Evolutionary conservation across 768 basidiomycete genomes (phyloP).

Genomic region (Crucibulum laeve): DNA sequence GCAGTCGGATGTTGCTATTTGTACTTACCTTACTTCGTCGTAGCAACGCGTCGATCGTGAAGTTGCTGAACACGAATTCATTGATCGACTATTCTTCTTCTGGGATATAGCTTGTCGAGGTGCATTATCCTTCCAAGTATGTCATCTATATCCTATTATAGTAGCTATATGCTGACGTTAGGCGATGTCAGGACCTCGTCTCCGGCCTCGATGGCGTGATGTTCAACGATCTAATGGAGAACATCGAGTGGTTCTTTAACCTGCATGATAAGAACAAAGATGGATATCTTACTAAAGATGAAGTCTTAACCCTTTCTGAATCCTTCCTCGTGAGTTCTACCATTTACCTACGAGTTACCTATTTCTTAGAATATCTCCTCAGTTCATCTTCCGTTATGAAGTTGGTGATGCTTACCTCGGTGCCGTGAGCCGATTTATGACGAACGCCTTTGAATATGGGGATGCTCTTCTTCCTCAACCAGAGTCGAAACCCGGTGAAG

Average conservation of each 20-base stretch:
- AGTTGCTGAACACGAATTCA: conserved; percentile 94
- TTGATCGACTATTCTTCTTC: conserved; percentile 89
- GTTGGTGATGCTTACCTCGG: conserved; percentile 95
- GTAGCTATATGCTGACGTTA: conserved; percentile 2
- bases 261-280: conserved; percentile 96
- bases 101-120: conserved; percentile 87
- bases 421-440: conserved; percentile 95
- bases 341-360: background rate
- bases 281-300: conserved; percentile 92
- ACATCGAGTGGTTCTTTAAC: conserved; percentile 98
- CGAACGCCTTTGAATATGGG: conserved; percentile 97
- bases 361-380: conserved; percentile 4
- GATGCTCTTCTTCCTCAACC: conserved; percentile 77
- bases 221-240: conserved; percentile 97
- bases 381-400: conserved; percentile 99
- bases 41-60: conserved; percentile 85
- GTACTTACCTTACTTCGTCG: background rate
- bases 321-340: conserved; percentile 69
- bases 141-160: conserved; percentile 9
- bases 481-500: conserved; percentile 21
- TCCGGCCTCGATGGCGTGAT: conserved; percentile 87
- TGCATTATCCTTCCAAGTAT: conserved; percentile 86
- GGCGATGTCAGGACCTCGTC: conserved; percentile 70
- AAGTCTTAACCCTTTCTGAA: conserved; percentile 92
- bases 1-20: background rate